Conservation (phyloP, 805 yeast genomes). For the Metschnikowia matae region DNA sequence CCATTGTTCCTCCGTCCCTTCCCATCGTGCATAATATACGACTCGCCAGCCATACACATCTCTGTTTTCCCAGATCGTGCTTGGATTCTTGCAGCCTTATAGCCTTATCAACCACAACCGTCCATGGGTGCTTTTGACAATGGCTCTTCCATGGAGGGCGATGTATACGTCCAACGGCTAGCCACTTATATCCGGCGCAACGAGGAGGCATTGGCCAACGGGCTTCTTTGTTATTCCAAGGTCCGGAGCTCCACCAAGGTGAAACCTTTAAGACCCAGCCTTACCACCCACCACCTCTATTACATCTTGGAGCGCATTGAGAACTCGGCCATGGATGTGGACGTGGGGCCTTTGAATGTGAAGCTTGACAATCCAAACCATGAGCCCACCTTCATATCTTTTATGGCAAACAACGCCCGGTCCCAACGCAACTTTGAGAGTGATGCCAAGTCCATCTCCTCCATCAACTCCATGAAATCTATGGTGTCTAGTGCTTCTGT, state of each 20-base stretch:
- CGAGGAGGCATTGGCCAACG: conserved; percentile 57
- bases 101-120: background rate
- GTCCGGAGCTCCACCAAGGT: conserved; percentile 20
- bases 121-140: conserved; percentile 20
- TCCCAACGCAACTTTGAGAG: conserved; percentile 37
- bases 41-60: background rate
- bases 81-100: background rate
- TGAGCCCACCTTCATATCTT: conserved; percentile 53
- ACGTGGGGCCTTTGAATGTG: conserved; percentile 60
- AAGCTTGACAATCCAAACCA: conserved; percentile 55
- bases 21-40: conserved; percentile 2
- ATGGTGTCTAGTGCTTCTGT: conserved; percentile 40
- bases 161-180: conserved; percentile 51
- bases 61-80: background rate
- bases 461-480: conserved; percentile 56
- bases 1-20: background rate
- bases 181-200: conserved; percentile 52
- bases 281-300: conserved; percentile 62
- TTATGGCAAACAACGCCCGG: conserved; percentile 54
- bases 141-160: conserved; percentile 48
- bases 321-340: conserved; percentile 41
- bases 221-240: conserved; percentile 51
- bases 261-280: conserved; percentile 53
- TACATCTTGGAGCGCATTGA: conserved; percentile 57
- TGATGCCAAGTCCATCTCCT: conserved; percentile 48